phyloP scores from a whole-genome alignment of 2,329 filamentous ascomycete species.

The Fusarium setosum region DNA sequence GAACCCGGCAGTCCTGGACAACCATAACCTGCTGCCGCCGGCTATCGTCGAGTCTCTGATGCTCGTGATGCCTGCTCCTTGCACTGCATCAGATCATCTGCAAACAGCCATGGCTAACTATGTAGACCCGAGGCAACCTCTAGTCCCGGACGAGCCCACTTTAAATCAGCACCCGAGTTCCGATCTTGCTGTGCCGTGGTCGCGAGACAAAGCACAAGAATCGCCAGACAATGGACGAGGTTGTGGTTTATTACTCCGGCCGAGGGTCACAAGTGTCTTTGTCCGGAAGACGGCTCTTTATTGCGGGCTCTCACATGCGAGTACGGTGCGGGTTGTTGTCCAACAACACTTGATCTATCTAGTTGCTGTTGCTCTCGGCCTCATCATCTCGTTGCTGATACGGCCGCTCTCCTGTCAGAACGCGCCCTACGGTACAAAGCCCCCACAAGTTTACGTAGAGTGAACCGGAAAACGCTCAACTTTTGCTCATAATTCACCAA shows the following conservation, averaged over 20 bases:
- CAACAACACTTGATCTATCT: too few species aligned
- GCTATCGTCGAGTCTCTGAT: conserved; percentile 18
- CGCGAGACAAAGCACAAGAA: background rate
- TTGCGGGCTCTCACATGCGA: background rate
- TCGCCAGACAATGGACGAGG: background rate
- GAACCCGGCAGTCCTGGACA: conserved; percentile 5
- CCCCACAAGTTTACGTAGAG: conserved; percentile 13
- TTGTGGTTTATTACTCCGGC: background rate
- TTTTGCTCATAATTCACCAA: background rate
- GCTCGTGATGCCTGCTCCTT: background rate
- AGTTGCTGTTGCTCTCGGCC: background rate
- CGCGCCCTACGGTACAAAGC: conserved; percentile 17
- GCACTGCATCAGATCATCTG: conserved; percentile 29
- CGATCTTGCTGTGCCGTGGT: background rate
- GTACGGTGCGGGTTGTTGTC: background rate
- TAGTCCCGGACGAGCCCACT: background rate
- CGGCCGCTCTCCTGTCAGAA: background rate
- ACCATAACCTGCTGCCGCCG: conserved; percentile 10
- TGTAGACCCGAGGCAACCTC: too few species aligned
- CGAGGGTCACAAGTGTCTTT: background rate
- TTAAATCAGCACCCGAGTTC: background rate
- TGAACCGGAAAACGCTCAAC: conserved; percentile 7
- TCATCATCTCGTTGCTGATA: conserved; percentile 1
- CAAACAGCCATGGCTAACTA: background rate
- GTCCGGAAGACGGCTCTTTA: conserved; percentile 2